Base-by-base conservation (phyloP, 2,329 filamentous ascomycete species). In the Chaetomiaceae sp. region DNA sequence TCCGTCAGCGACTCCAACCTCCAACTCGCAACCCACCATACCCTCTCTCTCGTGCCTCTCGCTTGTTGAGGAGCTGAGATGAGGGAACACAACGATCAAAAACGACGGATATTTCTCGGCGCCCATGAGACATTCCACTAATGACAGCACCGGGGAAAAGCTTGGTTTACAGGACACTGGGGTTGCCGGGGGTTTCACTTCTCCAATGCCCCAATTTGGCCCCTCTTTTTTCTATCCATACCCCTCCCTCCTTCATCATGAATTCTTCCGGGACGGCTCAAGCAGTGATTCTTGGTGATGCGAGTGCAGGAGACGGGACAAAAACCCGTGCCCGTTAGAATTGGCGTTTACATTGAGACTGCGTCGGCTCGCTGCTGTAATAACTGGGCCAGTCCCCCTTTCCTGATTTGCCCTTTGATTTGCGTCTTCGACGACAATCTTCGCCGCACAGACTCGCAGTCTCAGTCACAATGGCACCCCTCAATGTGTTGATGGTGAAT, bases 401-500 rank as follows among this genome's bases (percentile, higher is more conserved):
- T 18, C 30, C 18, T n/a, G n/a, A 29, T n/a, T 23, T 14, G 21
- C 34, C 21, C 13, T n/a, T 14, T 10, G 6, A n/a, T 23, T 20
- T n/a, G 9, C n/a, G 18, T 25, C 40, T 48, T 42, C 32, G 18
- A 38, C 25, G 8, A 29, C 16, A 43, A 23, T 9, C 14, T 3
- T 33, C n/a, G 20, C 23, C 45, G 29, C 4, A 4, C 11, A 20
- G 13, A 21, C n/a, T 3, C 16, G 8, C 21, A 6, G 9, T 45
- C 41, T 33, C 53, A 44, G 23, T 33, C 46, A 59, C 25, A n/a
- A 61, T 61, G 61, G 38, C 58, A 41, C 79, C 81, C 59, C 76
- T 86, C 57, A 85, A 81, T 61, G 83, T 87, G 61, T 75, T 87
- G 67, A 87, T 87, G 84, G 84, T 84, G 64, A 66, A 74, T 65